Evolutionary conservation across 2,329 filamentous ascomycete species (phyloP), one percentile per base, ranked within the genome.

Genomic region (Lecanicillium sp.): DNA sequence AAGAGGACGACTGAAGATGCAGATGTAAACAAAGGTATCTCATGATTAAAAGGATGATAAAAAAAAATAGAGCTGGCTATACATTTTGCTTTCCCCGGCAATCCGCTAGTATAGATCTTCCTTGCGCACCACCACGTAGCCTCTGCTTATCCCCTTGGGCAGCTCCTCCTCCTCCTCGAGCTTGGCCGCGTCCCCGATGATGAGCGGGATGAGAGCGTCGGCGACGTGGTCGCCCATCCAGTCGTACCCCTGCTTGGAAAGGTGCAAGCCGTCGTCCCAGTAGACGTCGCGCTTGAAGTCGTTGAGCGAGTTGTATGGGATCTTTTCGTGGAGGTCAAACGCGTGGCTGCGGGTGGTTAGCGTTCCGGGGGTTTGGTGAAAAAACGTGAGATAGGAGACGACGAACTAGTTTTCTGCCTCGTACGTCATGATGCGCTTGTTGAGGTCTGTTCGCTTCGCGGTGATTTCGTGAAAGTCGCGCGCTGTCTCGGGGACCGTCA

Each of bases 231-330:
- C 67, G 2, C 81, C 82, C 69, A 86, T 78, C 56, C 77, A 66
- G 57, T 83, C 72, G 65, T 86, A 85, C 7, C 82, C 82, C 6
- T 67, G 69, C 0, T 67, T 61, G 0, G 74, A 77, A 9, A 84
- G 67, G 63, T 86, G 81, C 19, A 84, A 54, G 15, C 71, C 72
- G 62, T 86, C 81, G 53, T 80, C 72, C 78, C 80, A 85, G 56
- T 79, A 76, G 49, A 64, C 65, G 2, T 66, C 52, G 19, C 70
- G 68, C 49, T 77, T 70, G 1, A 66, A 58, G 7, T 69, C 61
- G 2, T 68, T 58, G 57, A 84, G 71, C 14, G 60, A 57, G 54
- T 72, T 69, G 55, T 74, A 83, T 0, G 80, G 78, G 5, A 85
- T 64, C 9, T 70, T 72, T 21, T 65, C 59, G 55, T 73, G 60